Evolutionary conservation across 108 stramenopile genomes (phyloP).

Genomic region (Hondaea fermentalgiana): DNA sequence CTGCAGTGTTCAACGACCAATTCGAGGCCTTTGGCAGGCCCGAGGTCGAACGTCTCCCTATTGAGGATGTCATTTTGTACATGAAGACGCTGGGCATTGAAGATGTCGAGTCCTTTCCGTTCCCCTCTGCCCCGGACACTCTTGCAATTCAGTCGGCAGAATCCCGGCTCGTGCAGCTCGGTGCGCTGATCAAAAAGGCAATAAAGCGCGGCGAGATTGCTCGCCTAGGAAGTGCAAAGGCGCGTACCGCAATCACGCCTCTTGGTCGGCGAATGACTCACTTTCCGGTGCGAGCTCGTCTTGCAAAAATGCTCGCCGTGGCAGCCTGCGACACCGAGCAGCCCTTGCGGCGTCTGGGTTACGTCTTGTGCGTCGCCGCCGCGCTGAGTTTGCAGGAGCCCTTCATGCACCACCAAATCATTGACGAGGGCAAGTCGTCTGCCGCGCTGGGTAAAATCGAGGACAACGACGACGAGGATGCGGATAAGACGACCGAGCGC

Average conservation of each 20-base stretch:
- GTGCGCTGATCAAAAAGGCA: constrained; percentile 52
- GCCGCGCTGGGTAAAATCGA: not conserved
- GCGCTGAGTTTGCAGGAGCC: not conserved
- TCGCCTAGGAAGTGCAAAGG: not conserved
- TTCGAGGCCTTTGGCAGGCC: constrained; percentile 71
- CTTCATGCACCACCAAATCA: not conserved
- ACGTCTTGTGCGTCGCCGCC: not conserved
- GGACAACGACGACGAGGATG: constrained; percentile 19
- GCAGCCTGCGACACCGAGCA: not conserved
- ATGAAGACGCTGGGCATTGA: constrained; percentile 75
- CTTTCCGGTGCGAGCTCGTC: not conserved
- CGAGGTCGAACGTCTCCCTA: constrained; percentile 67
- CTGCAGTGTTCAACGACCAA: constrained; percentile 75
- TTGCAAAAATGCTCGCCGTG: constrained; percentile 22
- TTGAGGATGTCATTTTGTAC: constrained; percentile 80
- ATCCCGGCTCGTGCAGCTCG: constrained; percentile 62
- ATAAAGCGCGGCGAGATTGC: not conserved
- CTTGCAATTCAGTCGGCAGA: constrained; percentile 61
- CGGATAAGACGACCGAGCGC: constrained; percentile 21
- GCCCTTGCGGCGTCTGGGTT: not conserved
- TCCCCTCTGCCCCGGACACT: constrained; percentile 63
- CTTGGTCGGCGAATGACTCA: constrained; percentile 3
- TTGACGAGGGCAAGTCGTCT: not conserved
- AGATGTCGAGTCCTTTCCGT: constrained; percentile 64
- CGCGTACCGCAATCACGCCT: not conserved